These are phyloP conservation scores for Pyrenochaeta sp. DNA, from an alignment of 2,329 filamentous ascomycete species.

Conservation along the genomic window DNA sequence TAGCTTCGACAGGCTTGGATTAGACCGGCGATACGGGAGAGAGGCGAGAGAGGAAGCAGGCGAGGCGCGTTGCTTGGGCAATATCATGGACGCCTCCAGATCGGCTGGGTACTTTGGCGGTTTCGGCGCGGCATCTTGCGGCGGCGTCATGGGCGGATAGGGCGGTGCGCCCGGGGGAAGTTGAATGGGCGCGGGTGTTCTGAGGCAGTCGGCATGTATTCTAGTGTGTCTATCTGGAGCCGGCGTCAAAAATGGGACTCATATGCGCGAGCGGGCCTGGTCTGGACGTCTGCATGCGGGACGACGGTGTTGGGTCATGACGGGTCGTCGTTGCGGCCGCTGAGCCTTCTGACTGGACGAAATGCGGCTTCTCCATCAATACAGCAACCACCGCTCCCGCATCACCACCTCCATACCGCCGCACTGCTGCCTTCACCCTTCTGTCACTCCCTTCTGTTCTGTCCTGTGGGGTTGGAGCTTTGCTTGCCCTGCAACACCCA, in stretches of 20 bases:
- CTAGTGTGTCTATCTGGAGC: slow-evolving; percentile 16
- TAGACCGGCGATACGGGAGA: slow-evolving; percentile 63
- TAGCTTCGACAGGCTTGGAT: slow-evolving; percentile 61
- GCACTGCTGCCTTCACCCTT: not conserved
- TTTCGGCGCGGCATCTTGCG: slow-evolving; percentile 50
- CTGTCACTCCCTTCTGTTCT: slow-evolving; percentile 4
- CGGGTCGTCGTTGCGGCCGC: slow-evolving; percentile 38
- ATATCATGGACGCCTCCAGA: slow-evolving; percentile 67
- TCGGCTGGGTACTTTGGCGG: slow-evolving; percentile 62
- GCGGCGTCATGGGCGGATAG: slow-evolving; percentile 52
- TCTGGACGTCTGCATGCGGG: slow-evolving; percentile 21
- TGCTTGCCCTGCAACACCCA: not conserved
- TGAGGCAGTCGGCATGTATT: slow-evolving; percentile 47
- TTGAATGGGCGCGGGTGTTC: slow-evolving; percentile 37
- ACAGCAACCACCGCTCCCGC: slow-evolving; percentile 18
- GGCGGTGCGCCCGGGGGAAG: slow-evolving; percentile 46
- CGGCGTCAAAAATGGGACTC: not conserved
- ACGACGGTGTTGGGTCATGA: slow-evolving; percentile 25
- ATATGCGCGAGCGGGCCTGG: slow-evolving; percentile 12
- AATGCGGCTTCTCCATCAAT: slow-evolving; percentile 39
- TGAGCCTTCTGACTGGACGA: slow-evolving; percentile 44
- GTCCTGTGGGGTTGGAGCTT: not conserved
- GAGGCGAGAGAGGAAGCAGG: slow-evolving; percentile 68
- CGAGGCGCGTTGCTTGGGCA: slow-evolving; percentile 67
- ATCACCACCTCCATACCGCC: slow-evolving; percentile 2